Percentiles rank a stretch among this genome's conserved stretches.
Evolutionary conservation across 2,329 filamentous ascomycete genomes (phyloP).

Genomic region (Zymoseptoria crescenta): DNA sequence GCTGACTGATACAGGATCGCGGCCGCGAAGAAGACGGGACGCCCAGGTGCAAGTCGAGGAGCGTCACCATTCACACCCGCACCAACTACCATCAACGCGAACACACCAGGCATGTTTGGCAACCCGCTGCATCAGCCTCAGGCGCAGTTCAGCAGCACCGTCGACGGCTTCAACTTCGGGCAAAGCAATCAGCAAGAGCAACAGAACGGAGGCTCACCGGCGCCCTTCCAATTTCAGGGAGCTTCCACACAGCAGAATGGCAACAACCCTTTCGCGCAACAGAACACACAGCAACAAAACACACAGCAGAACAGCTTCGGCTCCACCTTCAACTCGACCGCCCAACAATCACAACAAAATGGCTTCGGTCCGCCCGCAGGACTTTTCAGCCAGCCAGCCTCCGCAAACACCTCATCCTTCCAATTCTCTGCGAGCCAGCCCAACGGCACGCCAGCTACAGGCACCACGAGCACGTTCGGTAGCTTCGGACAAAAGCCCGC

Average conservation of each 20-base stretch:
- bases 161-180: conserved; percentile 10
- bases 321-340: conserved; percentile 5
- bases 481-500: conserved; percentile 12
- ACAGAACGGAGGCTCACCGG: conserved; percentile 4
- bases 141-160: conserved; percentile 5
- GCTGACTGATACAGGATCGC: conserved; percentile 10
- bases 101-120: background rate
- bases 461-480: conserved; percentile 12
- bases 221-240: conserved; percentile 12
- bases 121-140: conserved; percentile 3
- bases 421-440: conserved; percentile 9
- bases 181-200: background rate
- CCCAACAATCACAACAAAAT: conserved; percentile 11
- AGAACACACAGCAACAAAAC: background rate
- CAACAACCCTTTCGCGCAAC: conserved; percentile 9
- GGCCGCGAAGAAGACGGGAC: conserved; percentile 7
- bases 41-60: conserved; percentile 9
- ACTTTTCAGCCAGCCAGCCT: conserved; percentile 11
- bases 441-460: conserved; percentile 11
- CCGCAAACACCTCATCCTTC: conserved; percentile 9
- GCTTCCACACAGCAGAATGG: conserved; percentile 11
- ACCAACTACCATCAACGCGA: background rate
- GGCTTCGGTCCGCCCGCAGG: conserved; percentile 8
- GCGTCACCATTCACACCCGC: conserved; percentile 10
- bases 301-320: conserved; percentile 9